Evolutionary conservation across 192 early-diverging fungal species (phyloP).

Genomic region (Chytriomyces confervae): DNA sequence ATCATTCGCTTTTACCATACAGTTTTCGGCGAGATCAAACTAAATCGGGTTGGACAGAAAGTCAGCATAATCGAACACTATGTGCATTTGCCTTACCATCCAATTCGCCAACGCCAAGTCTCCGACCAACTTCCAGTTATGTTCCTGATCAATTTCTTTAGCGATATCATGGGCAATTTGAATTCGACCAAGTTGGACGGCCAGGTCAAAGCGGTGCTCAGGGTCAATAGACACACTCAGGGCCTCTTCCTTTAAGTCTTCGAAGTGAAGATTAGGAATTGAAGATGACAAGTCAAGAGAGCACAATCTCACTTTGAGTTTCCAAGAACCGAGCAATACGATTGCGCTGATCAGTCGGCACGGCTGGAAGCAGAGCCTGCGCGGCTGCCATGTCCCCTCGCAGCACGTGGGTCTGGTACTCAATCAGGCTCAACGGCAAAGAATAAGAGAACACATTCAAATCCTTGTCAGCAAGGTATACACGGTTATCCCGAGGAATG

Average conservation of each 20-base stretch:
- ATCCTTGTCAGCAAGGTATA: slow-evolving; percentile 95
- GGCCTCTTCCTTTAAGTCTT: slow-evolving; percentile 86
- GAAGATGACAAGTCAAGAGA: not conserved
- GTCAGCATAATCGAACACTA: not conserved
- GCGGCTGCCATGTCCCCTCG: slow-evolving; percentile 91
- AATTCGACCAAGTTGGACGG: slow-evolving; percentile 82
- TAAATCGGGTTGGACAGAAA: slow-evolving; percentile 13
- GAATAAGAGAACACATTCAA: slow-evolving; percentile 87
- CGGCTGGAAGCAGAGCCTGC: slow-evolving; percentile 76
- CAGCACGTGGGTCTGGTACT: slow-evolving; percentile 98
- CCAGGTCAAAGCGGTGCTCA: slow-evolving; percentile 96
- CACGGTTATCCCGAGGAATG: slow-evolving; percentile 89
- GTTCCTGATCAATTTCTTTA: slow-evolving; percentile 76
- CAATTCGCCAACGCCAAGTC: slow-evolving; percentile 89
- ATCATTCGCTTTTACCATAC: slow-evolving; percentile 86
- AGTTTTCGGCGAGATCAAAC: slow-evolving; percentile 89
- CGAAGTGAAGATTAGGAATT: not conserved
- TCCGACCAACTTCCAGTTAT: slow-evolving; percentile 93
- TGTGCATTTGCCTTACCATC: slow-evolving; percentile 55
- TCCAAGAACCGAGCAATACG: slow-evolving; percentile 96
- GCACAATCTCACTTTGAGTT: slow-evolving; percentile 62
- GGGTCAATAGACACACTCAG: slow-evolving; percentile 93
- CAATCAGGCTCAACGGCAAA: slow-evolving; percentile 91
- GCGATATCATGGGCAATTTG: slow-evolving; percentile 89
- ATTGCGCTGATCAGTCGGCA: slow-evolving; percentile 87